Evolutionary conservation across 2,329 filamentous ascomycete species (phyloP).

Genomic region (Exophiala sp.): DNA sequence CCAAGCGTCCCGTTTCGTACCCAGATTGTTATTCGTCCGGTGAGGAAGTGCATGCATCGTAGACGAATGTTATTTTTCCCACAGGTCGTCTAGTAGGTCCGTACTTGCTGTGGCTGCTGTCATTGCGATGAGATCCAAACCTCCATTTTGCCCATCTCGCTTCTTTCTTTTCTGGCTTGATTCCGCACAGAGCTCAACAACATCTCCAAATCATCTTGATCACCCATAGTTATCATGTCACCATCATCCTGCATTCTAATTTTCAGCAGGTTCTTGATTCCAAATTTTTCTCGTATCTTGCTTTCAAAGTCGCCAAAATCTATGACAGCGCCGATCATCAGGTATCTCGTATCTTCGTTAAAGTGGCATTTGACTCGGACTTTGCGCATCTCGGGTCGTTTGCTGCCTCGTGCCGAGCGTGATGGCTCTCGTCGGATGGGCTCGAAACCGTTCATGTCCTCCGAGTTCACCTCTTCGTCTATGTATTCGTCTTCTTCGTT

Average conservation of each 20-base stretch:
- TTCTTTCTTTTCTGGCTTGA: slow-evolving; percentile 66
- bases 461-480: slow-evolving; percentile 62
- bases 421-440: slow-evolving; percentile 16
- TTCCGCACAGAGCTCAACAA: slow-evolving; percentile 68
- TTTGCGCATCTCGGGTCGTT: slow-evolving; percentile 64
- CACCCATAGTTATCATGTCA: slow-evolving; percentile 95
- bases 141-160: slow-evolving; percentile 91
- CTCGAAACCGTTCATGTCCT: slow-evolving; percentile 24
- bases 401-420: slow-evolving; percentile 18
- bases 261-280: slow-evolving; percentile 57
- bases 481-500: slow-evolving; percentile 65
- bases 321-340: slow-evolving; percentile 66
- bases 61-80: too few species aligned
- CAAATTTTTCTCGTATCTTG: slow-evolving; percentile 83
- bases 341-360: slow-evolving; percentile 81
- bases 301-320: slow-evolving; percentile 75
- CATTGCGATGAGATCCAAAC: slow-evolving; percentile 53
- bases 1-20: too few species aligned
- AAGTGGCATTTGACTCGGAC: slow-evolving; percentile 89
- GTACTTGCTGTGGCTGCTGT: too few species aligned
- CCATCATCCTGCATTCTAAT: slow-evolving; percentile 87
- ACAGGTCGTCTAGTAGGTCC: too few species aligned
- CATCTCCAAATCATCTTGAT: slow-evolving; percentile 94
- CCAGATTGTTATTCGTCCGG: too few species aligned
- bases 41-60: too few species aligned